Base-by-base conservation (phyloP, 148 eudicot genomes). In the Vaccinium darrowii region DNA sequence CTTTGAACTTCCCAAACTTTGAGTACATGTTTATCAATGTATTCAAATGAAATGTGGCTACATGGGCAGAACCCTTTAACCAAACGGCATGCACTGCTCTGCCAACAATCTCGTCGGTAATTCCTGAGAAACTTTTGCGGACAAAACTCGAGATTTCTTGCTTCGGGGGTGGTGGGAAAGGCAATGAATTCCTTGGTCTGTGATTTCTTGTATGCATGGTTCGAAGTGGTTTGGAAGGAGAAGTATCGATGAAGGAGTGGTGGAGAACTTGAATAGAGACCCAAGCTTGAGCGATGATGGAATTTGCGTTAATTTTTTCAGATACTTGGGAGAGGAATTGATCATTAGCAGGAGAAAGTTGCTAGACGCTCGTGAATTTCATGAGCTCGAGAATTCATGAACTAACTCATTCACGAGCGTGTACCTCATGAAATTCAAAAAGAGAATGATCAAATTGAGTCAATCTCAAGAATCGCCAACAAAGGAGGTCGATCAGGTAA, bases 1-100 rank as follows among this genome's bases (percentile, higher is more conserved):
- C 84, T 30, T 80, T 60, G 1, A 90, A 76, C 21, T 83, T 85
- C 18, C 93, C 95, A 56, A 92, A 90, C 81, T 84, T 92, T 0
- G 91, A 81, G 47, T 93, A 95, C 95, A 95, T 93, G 58, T 87
- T 88, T 3, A 95, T 80, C 93, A 95, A 87, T 33, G 98, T 95
- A 83, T 95, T 95, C 8, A 84, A 76, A 57, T 87, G 85, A 36
- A 95, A 90, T 43, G 86, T 83, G 83, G 89, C 78, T 4, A 90
- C 86, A 82, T 87, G 87, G 76, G 74, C 43, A 23, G 74, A 67
- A 63, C 89, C 90, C 89, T 92, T 95, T 50, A 92, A 13, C 85
- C 88, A 90, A 23, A 90, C 30, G 8, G 91, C 93, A 72, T 95
- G 98, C 16, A 95, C 30, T 33, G 95, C 88, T 72, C 78, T 90